A percentile compares a stretch with the other conserved stretches of the same genome.
Conservation (phyloP, 805 yeast genomes). For the Lachancea lanzarotensis region DNA sequence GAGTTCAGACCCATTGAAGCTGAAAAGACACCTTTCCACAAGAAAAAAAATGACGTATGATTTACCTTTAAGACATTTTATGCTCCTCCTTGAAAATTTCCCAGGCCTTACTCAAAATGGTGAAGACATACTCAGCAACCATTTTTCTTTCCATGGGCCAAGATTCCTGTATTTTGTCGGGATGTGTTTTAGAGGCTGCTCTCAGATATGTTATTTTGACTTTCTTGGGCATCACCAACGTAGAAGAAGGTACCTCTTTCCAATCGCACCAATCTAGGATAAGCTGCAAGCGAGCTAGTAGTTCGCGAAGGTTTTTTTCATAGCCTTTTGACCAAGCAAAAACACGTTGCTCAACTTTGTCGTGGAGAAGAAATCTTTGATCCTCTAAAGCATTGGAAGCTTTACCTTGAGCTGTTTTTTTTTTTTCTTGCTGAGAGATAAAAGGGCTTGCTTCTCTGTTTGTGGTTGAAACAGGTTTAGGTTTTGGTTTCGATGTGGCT, state of each 20-base stretch:
- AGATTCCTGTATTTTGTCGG: slow-evolving; percentile 68
- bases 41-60: not conserved
- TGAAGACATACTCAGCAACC: slow-evolving; percentile 84
- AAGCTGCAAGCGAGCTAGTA: slow-evolving; percentile 60
- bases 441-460: too few relatives aligned
- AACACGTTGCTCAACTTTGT: slow-evolving; percentile 49
- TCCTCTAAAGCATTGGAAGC: slow-evolving; percentile 44
- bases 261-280: slow-evolving; percentile 68
- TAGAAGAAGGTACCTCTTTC: slow-evolving; percentile 61
- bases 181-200: slow-evolving; percentile 83
- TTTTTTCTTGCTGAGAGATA: too few relatives aligned
- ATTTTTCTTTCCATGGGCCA: slow-evolving; percentile 59
- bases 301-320: slow-evolving; percentile 71
- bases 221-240: slow-evolving; percentile 80
- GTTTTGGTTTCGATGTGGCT: slow-evolving; percentile 14
- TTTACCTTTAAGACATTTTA: slow-evolving; percentile 18
- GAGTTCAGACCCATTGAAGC: too few relatives aligned
- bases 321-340: slow-evolving; percentile 66
- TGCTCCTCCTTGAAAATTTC: slow-evolving; percentile 65
- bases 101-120: slow-evolving; percentile 84
- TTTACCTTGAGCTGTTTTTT: slow-evolving; percentile 40
- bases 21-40: too few relatives aligned
- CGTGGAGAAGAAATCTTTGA: slow-evolving; percentile 57
- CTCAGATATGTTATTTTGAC: slow-evolving; percentile 84
- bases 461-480: too few relatives aligned